Percentiles rank a stretch among this genome's conserved stretches.
Evolutionary conservation across 2,329 filamentous ascomycete genomes (phyloP).

Genomic region (Cladosporium sp.): DNA sequence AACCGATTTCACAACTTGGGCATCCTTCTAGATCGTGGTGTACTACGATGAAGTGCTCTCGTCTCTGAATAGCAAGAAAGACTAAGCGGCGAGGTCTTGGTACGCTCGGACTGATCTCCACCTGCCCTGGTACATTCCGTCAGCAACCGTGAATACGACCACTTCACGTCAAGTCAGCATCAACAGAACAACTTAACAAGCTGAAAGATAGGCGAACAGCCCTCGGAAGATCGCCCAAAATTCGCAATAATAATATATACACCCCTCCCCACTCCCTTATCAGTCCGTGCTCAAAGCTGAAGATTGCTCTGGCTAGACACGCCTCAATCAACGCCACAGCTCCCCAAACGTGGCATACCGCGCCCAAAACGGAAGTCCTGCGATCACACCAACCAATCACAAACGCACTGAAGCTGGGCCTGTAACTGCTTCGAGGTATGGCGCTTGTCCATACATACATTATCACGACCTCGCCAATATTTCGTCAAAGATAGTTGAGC

Average conservation of each 20-base stretch:
- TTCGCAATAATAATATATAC: not conserved
- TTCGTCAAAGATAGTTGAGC: not conserved
- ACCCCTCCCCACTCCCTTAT: not conserved
- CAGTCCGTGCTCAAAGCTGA: slow-evolving; percentile 6
- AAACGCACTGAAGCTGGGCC: too few relatives aligned
- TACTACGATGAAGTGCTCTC: not conserved
- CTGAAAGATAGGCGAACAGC: not conserved
- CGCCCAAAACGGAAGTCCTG: not conserved
- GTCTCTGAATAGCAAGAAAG: not conserved
- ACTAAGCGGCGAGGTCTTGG: not conserved
- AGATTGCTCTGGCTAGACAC: not conserved
- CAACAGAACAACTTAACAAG: not conserved
- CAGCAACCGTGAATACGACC: not conserved
- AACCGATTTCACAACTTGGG: not conserved
- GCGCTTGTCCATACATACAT: not conserved
- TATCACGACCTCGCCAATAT: slow-evolving; percentile 3
- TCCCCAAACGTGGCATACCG: not conserved
- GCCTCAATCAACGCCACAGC: not conserved
- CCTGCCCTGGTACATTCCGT: not conserved
- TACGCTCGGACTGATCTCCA: not conserved
- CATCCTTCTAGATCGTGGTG: not conserved
- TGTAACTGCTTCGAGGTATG: slow-evolving; percentile 3
- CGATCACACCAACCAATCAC: not conserved
- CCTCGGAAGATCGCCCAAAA: not conserved
- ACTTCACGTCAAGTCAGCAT: not conserved